Evolutionary conservation across 768 basidiomycete species (phyloP), one percentile per base, ranked within the genome.

Genomic region (Lentinula raphanica): DNA sequence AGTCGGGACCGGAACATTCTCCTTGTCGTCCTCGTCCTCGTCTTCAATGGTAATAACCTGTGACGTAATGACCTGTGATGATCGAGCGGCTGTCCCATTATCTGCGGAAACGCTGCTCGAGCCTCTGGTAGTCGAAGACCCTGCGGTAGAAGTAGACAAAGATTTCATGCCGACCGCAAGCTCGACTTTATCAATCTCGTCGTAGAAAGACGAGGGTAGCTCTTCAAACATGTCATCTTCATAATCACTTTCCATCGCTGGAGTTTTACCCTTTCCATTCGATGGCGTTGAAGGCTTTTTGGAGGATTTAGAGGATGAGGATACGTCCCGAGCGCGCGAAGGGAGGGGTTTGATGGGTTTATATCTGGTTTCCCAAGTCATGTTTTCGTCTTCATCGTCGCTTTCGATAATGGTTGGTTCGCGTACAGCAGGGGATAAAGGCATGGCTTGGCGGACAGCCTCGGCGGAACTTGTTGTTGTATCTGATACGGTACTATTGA

Each of bases 21-120:
- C 87, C 66, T 87, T 86, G 63, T 86, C 81, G 15, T 79, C 79
- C 27, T 76, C 74, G 11, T 80, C 82, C 21, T 80, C 79, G 38
- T 77, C 72, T 7, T 67, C 73, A 49, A 79, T 75, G 32, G 67
- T 67, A 49, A 82, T 79, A 5, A 78, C 65, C 46, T 78, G 71
- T 23, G 56, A 23, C n/a, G n/a, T n/a, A n/a, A 82, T 79, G 5
- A 78, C 65, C 46, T 78, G 71, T 23, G 56, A 23, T n/a, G n/a
- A n/a, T n/a, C n/a, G n/a, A n/a, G n/a, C n/a, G n/a, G 49, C 32
- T 17, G 49, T 38, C 23, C 17, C 5, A 38, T 5, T n/a, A 27
- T 35, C 19, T 23, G 35, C 65, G 58, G 39, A 56, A 54, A 36
- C 7, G 12, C 35, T 64, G 60, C 7, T 46, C 64, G 50, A 49